These are phyloP conservation scores for Sclerotinia spermophila DNA, from an alignment of 2,329 filamentous ascomycete genomes.

Conservation along the genomic window DNA sequence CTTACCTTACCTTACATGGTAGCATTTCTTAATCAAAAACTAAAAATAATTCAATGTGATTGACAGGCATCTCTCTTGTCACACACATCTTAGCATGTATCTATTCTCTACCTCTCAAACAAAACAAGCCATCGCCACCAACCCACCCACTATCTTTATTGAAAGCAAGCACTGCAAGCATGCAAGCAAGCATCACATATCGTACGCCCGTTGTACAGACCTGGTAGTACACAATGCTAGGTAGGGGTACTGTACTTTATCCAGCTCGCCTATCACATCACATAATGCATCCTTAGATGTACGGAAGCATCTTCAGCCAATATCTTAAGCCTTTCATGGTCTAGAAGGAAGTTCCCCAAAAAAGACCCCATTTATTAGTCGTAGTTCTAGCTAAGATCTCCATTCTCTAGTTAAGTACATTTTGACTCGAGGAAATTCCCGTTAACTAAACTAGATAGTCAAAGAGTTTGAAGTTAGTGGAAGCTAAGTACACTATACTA, in stretches of 20 bases:
- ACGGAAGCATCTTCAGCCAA: background rate
- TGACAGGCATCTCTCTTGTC: background rate
- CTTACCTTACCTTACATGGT: background rate
- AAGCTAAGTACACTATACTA: background rate
- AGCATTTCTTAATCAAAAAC: background rate
- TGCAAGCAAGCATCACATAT: background rate
- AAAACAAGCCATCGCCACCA: background rate
- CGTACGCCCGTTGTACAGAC: background rate
- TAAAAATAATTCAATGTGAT: background rate
- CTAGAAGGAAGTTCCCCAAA: background rate
- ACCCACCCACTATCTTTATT: background rate
- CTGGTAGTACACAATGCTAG: background rate
- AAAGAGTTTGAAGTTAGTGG: background rate
- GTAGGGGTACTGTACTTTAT: too few relatives aligned
- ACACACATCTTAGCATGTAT: background rate
- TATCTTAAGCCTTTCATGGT: background rate
- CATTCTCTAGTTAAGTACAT: background rate
- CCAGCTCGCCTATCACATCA: conserved; percentile 7
- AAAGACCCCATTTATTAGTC: background rate
- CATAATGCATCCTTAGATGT: background rate
- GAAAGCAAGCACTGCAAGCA: background rate
- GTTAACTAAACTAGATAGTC: background rate
- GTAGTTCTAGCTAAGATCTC: background rate
- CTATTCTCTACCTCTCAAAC: background rate
- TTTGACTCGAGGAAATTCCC: background rate